phyloP scores from a whole-genome alignment of 169 alveolate species.

The Plasmodium vivax region DNA sequence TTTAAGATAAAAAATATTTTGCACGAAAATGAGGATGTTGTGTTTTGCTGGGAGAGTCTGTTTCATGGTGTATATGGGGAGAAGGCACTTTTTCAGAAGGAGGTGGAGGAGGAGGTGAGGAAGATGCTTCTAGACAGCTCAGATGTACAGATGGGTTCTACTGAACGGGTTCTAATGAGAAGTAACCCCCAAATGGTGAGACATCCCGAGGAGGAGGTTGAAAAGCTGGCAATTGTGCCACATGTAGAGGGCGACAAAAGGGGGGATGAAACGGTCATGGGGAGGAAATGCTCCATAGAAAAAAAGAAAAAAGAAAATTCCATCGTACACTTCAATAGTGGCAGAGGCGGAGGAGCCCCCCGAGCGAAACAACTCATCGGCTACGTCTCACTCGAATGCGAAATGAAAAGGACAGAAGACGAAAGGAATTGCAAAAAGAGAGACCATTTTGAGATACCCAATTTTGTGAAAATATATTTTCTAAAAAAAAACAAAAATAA shows the following conservation, averaged over 20 bases:
- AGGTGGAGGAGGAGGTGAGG: not conserved
- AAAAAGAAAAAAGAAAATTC: not conserved
- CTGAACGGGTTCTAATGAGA: not conserved
- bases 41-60: constrained; percentile 24
- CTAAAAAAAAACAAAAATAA: not conserved
- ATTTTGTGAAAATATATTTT: constrained; percentile 56
- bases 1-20: constrained; percentile 51
- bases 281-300: not conserved
- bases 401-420: constrained; percentile 24
- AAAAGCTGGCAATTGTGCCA: not conserved
- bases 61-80: constrained; percentile 17
- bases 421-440: not conserved
- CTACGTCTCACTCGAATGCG: constrained; percentile 36
- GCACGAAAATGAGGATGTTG: constrained; percentile 24
- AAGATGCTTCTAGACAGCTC: not conserved
- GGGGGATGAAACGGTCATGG: not conserved
- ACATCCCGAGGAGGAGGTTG: not conserved
- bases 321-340: not conserved
- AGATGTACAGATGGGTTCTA: not conserved
- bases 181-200: not conserved
- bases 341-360: not conserved
- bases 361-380: constrained; percentile 18
- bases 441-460: constrained; percentile 4
- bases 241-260: not conserved
- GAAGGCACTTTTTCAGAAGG: not conserved